phyloP scores from a whole-genome alignment of 495 filamentous ascomycete species.

The Penicillium goetzii region DNA sequence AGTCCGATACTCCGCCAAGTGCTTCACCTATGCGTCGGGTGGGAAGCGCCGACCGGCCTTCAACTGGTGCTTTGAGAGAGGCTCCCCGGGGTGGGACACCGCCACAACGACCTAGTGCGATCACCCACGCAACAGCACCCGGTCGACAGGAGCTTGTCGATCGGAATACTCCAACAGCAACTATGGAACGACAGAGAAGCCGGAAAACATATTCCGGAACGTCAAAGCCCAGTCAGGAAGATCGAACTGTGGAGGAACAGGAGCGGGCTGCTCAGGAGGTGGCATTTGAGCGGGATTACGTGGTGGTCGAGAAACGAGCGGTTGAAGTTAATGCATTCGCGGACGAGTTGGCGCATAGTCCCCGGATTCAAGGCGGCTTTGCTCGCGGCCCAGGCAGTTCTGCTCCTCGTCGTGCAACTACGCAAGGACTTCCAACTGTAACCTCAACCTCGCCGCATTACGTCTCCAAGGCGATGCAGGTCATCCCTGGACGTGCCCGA shows the following conservation, averaged over 20 bases:
- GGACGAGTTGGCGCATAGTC: constrained; percentile 85
- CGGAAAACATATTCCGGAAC: constrained; percentile 53
- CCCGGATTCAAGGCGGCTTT: constrained; percentile 54
- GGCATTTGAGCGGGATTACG: constrained; percentile 90
- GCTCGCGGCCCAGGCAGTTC: constrained; percentile 46
- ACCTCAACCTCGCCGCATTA: constrained; percentile 40
- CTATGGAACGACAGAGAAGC: constrained; percentile 55
- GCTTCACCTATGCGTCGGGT: constrained; percentile 42
- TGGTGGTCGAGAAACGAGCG: constrained; percentile 90
- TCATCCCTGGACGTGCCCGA: constrained; percentile 62
- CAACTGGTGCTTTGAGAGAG: constrained; percentile 35
- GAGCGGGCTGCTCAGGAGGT: constrained; percentile 85
- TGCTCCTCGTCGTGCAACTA: constrained; percentile 70
- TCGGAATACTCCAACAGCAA: constrained; percentile 34
- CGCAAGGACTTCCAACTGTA: constrained; percentile 59
- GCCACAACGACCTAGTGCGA: constrained; percentile 45
- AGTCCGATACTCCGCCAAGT: constrained; percentile 44
- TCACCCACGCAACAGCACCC: constrained; percentile 63
- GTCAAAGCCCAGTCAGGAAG: constrained; percentile 47
- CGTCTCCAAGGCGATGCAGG: constrained; percentile 66
- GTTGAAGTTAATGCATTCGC: constrained; percentile 98
- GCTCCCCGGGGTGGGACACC: constrained; percentile 27
- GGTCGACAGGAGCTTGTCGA: constrained; percentile 57
- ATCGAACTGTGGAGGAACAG: constrained; percentile 58
- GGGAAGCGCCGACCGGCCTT: constrained; percentile 44